phyloP scores from a whole-genome alignment of 768 basidiomycete species.

The Leccinum longicurvipes region DNA sequence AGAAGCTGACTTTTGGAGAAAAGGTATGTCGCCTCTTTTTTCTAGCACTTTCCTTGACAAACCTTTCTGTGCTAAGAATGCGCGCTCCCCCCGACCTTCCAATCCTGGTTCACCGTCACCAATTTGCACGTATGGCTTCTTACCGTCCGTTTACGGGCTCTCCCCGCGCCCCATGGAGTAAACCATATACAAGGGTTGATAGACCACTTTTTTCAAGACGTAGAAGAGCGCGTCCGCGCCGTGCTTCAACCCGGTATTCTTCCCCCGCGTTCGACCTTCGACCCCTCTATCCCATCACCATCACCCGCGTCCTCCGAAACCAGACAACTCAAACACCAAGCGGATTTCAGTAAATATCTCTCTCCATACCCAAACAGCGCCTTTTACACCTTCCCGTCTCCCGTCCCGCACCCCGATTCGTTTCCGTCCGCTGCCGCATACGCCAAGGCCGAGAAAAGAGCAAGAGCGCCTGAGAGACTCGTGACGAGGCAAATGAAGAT shows the following conservation, averaged over 20 bases:
- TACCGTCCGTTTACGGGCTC: constrained; percentile 80
- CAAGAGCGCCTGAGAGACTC: constrained; percentile 69
- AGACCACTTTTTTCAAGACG: constrained; percentile 94
- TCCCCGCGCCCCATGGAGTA: constrained; percentile 64
- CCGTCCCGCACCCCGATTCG: constrained; percentile 23
- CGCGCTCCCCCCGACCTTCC: constrained; percentile 86
- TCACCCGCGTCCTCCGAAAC: background rate
- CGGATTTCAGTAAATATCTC: constrained; percentile 19
- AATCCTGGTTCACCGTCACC: constrained; percentile 94
- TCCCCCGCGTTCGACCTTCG: constrained; percentile 19
- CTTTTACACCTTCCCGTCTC: constrained; percentile 29
- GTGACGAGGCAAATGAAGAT: constrained; percentile 88
- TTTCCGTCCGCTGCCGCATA: constrained; percentile 28
- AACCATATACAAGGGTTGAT: constrained; percentile 77
- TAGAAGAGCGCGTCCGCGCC: constrained; percentile 83
- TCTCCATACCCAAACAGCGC: constrained; percentile 23
- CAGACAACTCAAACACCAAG: constrained; percentile 17
- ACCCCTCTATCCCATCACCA: constrained; percentile 12
- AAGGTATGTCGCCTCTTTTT: constrained; percentile 42
- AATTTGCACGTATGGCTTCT: constrained; percentile 93
- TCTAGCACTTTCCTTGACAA: background rate
- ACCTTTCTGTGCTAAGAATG: constrained; percentile 51
- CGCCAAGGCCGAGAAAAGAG: constrained; percentile 28
- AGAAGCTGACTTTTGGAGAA: constrained; percentile 60
- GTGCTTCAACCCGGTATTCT: constrained; percentile 61